Evolutionary conservation across 495 filamentous ascomycete genomes (phyloP).

Genomic region (Penicillium turbatum): DNA sequence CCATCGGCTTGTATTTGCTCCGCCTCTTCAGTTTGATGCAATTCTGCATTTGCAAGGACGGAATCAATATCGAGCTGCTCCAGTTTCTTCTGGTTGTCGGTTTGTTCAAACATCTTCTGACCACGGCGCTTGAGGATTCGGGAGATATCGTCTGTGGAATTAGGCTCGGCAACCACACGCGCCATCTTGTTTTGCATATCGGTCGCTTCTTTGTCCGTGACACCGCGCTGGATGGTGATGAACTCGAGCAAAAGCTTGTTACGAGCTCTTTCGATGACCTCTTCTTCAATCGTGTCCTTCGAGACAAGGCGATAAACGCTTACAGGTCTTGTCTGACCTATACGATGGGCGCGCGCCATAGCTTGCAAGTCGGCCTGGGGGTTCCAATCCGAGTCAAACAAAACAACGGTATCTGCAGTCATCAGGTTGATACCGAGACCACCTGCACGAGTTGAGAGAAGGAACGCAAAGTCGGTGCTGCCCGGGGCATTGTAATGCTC

Average conservation of each 20-base stretch:
- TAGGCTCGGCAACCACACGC: slow-evolving; percentile 64
- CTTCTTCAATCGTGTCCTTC: slow-evolving; percentile 97
- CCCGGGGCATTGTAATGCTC: slow-evolving; percentile 96
- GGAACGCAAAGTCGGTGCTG: slow-evolving; percentile 93
- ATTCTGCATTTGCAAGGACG: slow-evolving; percentile 91
- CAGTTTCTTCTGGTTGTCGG: slow-evolving; percentile 88
- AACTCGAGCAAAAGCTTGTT: slow-evolving; percentile 99
- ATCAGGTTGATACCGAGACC: slow-evolving; percentile 97
- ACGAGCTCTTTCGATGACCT: slow-evolving; percentile 88
- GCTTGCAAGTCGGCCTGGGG: slow-evolving; percentile 97
- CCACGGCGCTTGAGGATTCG: slow-evolving; percentile 89
- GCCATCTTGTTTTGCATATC: slow-evolving; percentile 70
- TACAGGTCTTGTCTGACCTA: slow-evolving; percentile 92
- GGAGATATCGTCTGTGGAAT: slow-evolving; percentile 83
- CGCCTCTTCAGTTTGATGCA: slow-evolving; percentile 87
- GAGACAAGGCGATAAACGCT: slow-evolving; percentile 93
- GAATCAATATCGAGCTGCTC: slow-evolving; percentile 99
- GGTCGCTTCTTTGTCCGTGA: slow-evolving; percentile 77
- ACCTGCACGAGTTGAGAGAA: slow-evolving; percentile 91
- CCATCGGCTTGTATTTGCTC: slow-evolving; percentile 88
- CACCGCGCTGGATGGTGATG: slow-evolving; percentile 92
- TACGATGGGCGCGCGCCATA: slow-evolving; percentile 96
- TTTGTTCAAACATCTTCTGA: slow-evolving; percentile 96
- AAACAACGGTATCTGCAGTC: slow-evolving; percentile 96
- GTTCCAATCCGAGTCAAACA: slow-evolving; percentile 99